Evolutionary conservation across 1,139 yeast genomes (phyloP).

Genomic region (Yamadazyma mexicana): DNA sequence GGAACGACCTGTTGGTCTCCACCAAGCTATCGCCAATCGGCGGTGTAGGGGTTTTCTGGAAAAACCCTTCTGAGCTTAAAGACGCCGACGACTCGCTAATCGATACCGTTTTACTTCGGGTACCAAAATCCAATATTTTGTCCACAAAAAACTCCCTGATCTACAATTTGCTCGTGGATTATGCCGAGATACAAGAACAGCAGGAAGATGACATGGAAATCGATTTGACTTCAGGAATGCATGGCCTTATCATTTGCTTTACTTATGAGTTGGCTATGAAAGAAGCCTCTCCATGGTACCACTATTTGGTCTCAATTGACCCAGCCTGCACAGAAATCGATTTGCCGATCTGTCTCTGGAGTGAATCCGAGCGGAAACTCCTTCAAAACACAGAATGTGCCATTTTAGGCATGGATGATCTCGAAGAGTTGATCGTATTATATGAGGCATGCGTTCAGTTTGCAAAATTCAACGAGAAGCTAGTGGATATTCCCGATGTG

Average conservation of each 20-base stretch:
- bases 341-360: slow-evolving; percentile 73
- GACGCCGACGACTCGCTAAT: slow-evolving; percentile 24
- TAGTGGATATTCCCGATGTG: slow-evolving; percentile 40
- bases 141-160: slow-evolving; percentile 63
- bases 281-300: slow-evolving; percentile 71
- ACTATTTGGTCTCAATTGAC: slow-evolving; percentile 59
- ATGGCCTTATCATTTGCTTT: slow-evolving; percentile 65
- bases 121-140: slow-evolving; percentile 54
- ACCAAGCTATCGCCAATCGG: slow-evolving; percentile 53
- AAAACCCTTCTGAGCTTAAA: slow-evolving; percentile 35
- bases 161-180: slow-evolving; percentile 66
- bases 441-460: slow-evolving; percentile 53
- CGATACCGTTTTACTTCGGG: slow-evolving; percentile 35
- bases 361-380: slow-evolving; percentile 42
- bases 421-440: slow-evolving; percentile 54
- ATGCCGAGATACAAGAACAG: slow-evolving; percentile 20
- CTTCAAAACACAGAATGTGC: slow-evolving; percentile 71
- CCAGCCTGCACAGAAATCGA: slow-evolving; percentile 25
- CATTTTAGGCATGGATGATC: slow-evolving; percentile 60
- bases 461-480: slow-evolving; percentile 33
- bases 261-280: slow-evolving; percentile 62
- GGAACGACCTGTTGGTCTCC: slow-evolving; percentile 47
- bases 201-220: slow-evolving; percentile 18
- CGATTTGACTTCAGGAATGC: slow-evolving; percentile 52
- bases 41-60: slow-evolving; percentile 71